Evolutionary conservation across 805 yeast species (phyloP).

Genomic region (Barnettozyma populi): DNA sequence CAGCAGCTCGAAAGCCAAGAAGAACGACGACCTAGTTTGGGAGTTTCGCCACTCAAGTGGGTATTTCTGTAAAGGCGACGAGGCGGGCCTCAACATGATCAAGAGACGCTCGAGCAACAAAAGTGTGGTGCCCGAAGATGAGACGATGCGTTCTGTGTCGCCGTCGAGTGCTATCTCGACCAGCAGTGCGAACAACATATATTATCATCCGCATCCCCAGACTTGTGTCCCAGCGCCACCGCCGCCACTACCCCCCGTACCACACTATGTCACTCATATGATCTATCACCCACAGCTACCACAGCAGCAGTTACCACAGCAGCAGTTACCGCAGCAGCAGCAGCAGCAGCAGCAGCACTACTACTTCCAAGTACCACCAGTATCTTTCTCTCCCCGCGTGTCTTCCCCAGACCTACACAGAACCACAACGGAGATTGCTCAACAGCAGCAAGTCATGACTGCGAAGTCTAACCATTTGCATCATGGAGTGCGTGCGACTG

Average conservation of each 20-base stretch:
- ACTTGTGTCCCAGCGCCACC: not conserved
- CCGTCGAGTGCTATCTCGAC: slow-evolving; percentile 3
- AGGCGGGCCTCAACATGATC: slow-evolving; percentile 55
- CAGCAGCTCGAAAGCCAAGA: slow-evolving; percentile 1
- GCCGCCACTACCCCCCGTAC: not conserved
- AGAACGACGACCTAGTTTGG: slow-evolving; percentile 43
- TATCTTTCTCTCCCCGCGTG: not conserved
- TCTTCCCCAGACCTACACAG: slow-evolving; percentile 1
- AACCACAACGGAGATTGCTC: slow-evolving; percentile 11
- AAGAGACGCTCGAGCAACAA: slow-evolving; percentile 47
- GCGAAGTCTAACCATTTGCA: slow-evolving; percentile 16
- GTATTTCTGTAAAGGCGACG: slow-evolving; percentile 67
- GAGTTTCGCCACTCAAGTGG: slow-evolving; percentile 78
- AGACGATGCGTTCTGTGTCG: slow-evolving; percentile 9
- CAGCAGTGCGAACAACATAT: not conserved
- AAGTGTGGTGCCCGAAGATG: slow-evolving; percentile 13
- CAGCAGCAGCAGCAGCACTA: slow-evolving; percentile 1
- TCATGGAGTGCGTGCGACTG: slow-evolving; percentile 18
- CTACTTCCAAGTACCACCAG: not conserved
- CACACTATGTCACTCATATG: not conserved
- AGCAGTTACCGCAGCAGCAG: slow-evolving; percentile 7
- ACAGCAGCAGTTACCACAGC: slow-evolving; percentile 4
- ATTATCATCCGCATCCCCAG: not conserved
- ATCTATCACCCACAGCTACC: slow-evolving; percentile 9
- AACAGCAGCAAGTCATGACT: slow-evolving; percentile 15